Percentiles rank a stretch among this genome's conserved stretches.
These are phyloP conservation scores for Uronychia binucleata DNA, from an alignment of 73 alveolate species.

Conservation along the genomic window DNA sequence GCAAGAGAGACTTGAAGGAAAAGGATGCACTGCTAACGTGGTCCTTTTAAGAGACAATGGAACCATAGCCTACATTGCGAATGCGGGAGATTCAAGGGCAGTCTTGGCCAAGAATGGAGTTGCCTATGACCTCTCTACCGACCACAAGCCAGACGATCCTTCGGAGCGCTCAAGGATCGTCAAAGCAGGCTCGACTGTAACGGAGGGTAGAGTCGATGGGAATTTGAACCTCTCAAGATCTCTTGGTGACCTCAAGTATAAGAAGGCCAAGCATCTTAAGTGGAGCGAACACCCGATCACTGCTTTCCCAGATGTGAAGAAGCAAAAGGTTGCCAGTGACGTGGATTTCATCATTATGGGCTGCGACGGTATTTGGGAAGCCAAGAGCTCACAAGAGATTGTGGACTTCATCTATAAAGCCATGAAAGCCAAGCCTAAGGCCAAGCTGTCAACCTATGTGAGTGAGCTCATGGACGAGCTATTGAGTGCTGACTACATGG, in stretches of 20 bases:
- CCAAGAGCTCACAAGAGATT: slow-evolving; percentile 73
- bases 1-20: slow-evolving; percentile 28
- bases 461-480: slow-evolving; percentile 78
- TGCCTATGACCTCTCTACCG: slow-evolving; percentile 75
- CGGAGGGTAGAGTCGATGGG: slow-evolving; percentile 91
- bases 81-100: slow-evolving; percentile 93
- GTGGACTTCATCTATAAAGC: slow-evolving; percentile 69
- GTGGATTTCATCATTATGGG: slow-evolving; percentile 84
- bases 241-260: slow-evolving; percentile 93
- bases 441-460: slow-evolving; percentile 52
- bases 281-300: slow-evolving; percentile 75
- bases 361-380: slow-evolving; percentile 96
- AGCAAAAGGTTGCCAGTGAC: slow-evolving; percentile 60
- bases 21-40: slow-evolving; percentile 79
- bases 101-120: slow-evolving; percentile 62
- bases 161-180: slow-evolving; percentile 85
- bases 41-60: slow-evolving; percentile 66
- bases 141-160: slow-evolving; percentile 92
- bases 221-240: slow-evolving; percentile 89
- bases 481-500: slow-evolving; percentile 70
- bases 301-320: slow-evolving; percentile 89
- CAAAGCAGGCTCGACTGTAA: slow-evolving; percentile 87
- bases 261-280: slow-evolving; percentile 61
- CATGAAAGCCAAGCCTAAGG: slow-evolving; percentile 34
- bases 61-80: slow-evolving; percentile 68